Evolutionary conservation across 2,329 filamentous ascomycete species (phyloP).

Genomic region (Nemania bipapillata): DNA sequence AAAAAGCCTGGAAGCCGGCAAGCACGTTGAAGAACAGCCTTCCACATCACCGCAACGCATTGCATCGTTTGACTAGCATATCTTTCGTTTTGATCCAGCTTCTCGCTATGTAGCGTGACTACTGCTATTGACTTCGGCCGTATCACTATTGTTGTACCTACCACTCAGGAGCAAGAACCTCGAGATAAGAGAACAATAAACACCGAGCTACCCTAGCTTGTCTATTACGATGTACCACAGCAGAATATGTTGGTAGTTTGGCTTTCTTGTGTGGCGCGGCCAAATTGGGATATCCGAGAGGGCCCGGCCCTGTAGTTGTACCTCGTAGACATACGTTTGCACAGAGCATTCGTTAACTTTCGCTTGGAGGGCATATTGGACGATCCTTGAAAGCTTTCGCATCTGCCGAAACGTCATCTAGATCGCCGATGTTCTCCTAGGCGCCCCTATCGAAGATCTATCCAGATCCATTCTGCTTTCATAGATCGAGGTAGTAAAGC

Average conservation of each 20-base stretch:
- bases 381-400: background rate
- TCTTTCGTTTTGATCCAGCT: constrained; percentile 9
- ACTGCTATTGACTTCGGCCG: constrained; percentile 3
- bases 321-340: constrained; percentile 1
- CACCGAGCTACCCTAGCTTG: constrained; percentile 6
- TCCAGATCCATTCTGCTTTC: background rate
- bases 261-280: constrained; percentile 12
- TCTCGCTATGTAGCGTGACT: constrained; percentile 10
- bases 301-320: background rate
- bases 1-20: constrained; percentile 41
- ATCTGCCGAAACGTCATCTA: background rate
- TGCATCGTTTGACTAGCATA: constrained; percentile 19
- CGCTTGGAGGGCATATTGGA: background rate
- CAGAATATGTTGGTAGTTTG: constrained; percentile 3
- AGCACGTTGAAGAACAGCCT: constrained; percentile 33
- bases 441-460: background rate
- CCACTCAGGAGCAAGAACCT: constrained; percentile 1
- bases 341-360: background rate
- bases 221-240: constrained; percentile 9
- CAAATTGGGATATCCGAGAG: background rate
- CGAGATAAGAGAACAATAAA: constrained; percentile 13
- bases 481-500: background rate
- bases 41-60: constrained; percentile 13
- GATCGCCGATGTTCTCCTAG: background rate
- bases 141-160: constrained; percentile 6